Base-by-base conservation (phyloP, 768 basidiomycete species). In the Mycena indigotica region DNA sequence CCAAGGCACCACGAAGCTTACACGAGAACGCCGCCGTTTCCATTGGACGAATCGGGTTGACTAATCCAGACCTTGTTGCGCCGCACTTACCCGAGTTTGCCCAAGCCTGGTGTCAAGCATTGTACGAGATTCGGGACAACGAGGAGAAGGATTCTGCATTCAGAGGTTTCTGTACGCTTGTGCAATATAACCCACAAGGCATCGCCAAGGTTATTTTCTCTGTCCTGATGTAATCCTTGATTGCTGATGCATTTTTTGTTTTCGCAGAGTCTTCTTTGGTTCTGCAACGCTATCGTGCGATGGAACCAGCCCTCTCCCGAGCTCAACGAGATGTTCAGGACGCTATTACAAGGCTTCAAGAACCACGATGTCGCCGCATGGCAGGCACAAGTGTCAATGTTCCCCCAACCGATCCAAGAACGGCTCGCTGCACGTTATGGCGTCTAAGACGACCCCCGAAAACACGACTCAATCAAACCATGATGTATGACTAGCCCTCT, bases 111-210 rank as follows among this genome's bases (percentile, higher is more conserved):
- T 97, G 96, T 72, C 91, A 93, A 66, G 95, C 96, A 5, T 76
- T 99, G 53, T 95, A 95, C 70, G 97, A 98, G 73, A 99, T 99
- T 71, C 88, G 97, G 62, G 97, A 99, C 68, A 99, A 98, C 67
- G 96, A 98, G 66, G 97, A 99, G 79, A 99, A 98, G 75, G 97
- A 98, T 68, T 98, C 95, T 21, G 97, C 97, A 5, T 99, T 98
- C 85, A 83, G 95, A 55, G 97, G 97, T 2, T 84, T 99, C 66
- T 99, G 97, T 73, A 93, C 93, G 26, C 87, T 98, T 32, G 93
- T 98, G 58, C 93, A 95, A 73, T 85, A 85, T 28, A 99, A 99
- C 70, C 97, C 97, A 17, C 84, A 85, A 59, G 97, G 96, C 2
- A 93, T 98, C 58, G 85, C 92, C 40, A 94, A 94, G 85, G 95